phyloP scores from a whole-genome alignment of 2,329 filamentous ascomycete genomes.

The Curvularia sp. region DNA sequence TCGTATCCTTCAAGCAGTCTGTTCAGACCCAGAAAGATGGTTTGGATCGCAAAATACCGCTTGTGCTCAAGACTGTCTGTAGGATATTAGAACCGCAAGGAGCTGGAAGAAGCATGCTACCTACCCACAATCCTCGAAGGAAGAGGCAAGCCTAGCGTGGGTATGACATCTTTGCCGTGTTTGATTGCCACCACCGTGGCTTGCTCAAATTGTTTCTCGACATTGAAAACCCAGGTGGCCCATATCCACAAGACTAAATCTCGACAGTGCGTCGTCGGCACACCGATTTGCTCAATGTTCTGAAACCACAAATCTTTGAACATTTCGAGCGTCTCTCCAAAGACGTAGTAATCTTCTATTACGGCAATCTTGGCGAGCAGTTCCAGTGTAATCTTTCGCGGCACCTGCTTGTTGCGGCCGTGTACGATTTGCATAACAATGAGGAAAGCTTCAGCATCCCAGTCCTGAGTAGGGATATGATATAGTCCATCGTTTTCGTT shows the following conservation, averaged over 20 bases:
- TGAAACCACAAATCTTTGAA: constrained; percentile 1
- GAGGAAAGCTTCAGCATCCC: constrained; percentile 5
- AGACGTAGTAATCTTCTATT: constrained; percentile 3
- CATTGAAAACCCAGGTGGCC: constrained; percentile 3
- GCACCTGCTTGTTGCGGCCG: constrained; percentile 4
- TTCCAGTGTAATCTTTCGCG: background rate
- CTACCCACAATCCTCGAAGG: background rate
- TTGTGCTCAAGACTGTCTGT: background rate
- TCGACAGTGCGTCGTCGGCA: background rate
- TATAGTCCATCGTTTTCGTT: background rate
- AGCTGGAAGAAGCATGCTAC: background rate
- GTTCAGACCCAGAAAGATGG: background rate
- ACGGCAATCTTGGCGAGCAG: constrained; percentile 8
- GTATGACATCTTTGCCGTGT: background rate
- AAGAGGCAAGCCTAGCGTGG: background rate
- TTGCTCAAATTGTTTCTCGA: background rate
- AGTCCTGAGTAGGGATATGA: background rate
- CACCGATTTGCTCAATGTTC: background rate
- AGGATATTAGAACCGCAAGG: background rate
- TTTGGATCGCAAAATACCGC: background rate
- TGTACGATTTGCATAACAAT: background rate
- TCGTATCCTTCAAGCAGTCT: background rate
- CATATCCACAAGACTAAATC: constrained; percentile 6
- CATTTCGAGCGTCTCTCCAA: background rate
- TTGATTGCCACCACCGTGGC: background rate